Conservation (phyloP, 495 filamentous ascomycete species). For the Neurospora sp. region DNA sequence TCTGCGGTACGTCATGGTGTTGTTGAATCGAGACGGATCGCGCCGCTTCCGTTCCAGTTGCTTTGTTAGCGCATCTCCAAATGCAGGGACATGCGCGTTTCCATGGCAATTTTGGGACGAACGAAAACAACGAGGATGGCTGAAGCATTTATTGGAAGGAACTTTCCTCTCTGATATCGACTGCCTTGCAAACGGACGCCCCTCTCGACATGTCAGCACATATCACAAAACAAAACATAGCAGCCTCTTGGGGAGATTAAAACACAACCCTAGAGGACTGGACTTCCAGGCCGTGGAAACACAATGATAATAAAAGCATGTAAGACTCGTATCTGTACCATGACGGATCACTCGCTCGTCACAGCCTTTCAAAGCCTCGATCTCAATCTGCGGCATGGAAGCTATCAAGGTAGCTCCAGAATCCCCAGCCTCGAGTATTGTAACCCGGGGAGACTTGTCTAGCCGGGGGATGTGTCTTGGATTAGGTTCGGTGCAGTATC, state of each 20-base stretch:
- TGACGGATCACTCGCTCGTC: conserved; percentile 57
- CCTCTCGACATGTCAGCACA: background rate
- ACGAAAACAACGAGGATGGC: background rate
- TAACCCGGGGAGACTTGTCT: conserved; percentile 37
- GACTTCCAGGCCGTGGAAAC: background rate
- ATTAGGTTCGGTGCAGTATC: background rate
- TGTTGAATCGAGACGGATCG: conserved; percentile 10
- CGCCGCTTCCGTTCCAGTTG: conserved; percentile 7
- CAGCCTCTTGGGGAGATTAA: background rate
- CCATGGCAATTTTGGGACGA: background rate
- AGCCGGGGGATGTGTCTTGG: conserved; percentile 24
- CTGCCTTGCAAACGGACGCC: background rate
- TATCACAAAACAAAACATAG: background rate
- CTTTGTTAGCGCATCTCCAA: conserved; percentile 13
- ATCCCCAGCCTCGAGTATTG: conserved; percentile 39
- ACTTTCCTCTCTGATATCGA: background rate
- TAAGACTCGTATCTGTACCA: conserved; percentile 96
- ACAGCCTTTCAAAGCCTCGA: conserved; percentile 80
- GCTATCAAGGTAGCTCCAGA: conserved; percentile 45
- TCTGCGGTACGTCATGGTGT: conserved; percentile 12
- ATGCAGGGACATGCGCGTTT: background rate
- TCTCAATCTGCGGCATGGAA: conserved; percentile 43
- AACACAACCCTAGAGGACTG: background rate
- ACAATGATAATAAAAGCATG: conserved; percentile 30
- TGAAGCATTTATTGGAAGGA: background rate